Base-by-base conservation (phyloP, 768 basidiomycete species). In the Leccinum boreale region DNA sequence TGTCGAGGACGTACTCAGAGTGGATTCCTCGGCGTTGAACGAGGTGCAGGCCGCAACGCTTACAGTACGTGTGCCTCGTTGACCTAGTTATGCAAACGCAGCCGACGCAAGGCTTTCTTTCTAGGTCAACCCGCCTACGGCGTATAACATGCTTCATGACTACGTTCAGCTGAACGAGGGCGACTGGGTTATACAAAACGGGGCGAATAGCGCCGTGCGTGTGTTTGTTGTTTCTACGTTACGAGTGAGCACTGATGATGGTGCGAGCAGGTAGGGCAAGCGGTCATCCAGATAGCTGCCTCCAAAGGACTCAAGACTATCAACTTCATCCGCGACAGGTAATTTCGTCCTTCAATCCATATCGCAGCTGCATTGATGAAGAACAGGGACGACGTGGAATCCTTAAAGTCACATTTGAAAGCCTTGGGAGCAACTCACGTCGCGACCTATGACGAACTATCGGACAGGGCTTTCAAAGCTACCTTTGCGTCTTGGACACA, bases 161-260 rank as follows among this genome's bases (percentile, higher is more conserved):
- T 93, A 86, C 70, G 79, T 85, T 6, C 63, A 77, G 35, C 79
- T 93, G 45, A 60, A 81, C 52, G 76, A 79, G 50, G 91, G 87
- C 4, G 89, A 91, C 49, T 94, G 87, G 87, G 78, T 95, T 15
- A 69, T 94, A 11, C 92, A 94, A 71, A 94, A 94, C 60, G 92
- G 90, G 26, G 86, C 85, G 19, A 94, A 94, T 64, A 89, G 89
- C 62, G 88, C 89, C 19, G 92, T 91, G 57, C 50, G 85, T 73
- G 15, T 52, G 23, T 53, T 11, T n/a, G 10, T 23, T 9, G 10
- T 48, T 4, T 33, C 48, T 10, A 33, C 52, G n/a, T 46, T 8
- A 12, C 19, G 10, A 42, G 42, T 10, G 15, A 35, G 15, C 33
- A 50, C 28, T 65, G 51, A 61, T 65, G 52, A 61, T 8, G 14